Base-by-base conservation (phyloP, 371 early-diverging fungal genomes). In the Rhizopus delemar region DNA sequence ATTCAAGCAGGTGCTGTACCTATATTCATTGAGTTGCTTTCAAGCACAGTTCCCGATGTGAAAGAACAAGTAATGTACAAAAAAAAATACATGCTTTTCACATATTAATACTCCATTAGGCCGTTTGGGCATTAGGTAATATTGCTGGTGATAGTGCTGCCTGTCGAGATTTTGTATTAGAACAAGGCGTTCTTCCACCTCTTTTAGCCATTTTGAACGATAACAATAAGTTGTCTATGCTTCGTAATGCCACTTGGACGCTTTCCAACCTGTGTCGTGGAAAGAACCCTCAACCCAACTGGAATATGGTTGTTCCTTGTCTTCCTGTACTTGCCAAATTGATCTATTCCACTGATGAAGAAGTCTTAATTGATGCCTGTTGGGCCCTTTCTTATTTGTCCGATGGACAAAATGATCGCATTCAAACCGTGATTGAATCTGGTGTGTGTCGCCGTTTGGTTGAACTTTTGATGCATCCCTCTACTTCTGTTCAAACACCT, bases 71-170 rank as follows among this genome's bases (percentile, higher is more conserved):
- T 86, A 78, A 51, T 22, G 22, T 22, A 22, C 22, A 22, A 22
- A 22, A 2, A 22, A 22, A 22, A 22, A 22, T 22, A 22, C 22
- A 22, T 22, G 63, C 31, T 41, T 54, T 41, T 28, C 31, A 43
- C 43, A 8, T 5, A 11, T 43, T 13, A 43, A 45, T n/a, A n/a
- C 6, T 22, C n/a, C 41, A 6, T 13, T 62, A 92, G 88, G 96
- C 96, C 56, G 98, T 99, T 45, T 99, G 99, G 99, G 99, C 99
- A 15, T 83, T 99, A 46, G 99, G 99, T 66, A 99, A 99, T 84
- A 99, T 99, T 84, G 98, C 99, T 41, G 99, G 99, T 61, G 99
- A 99, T 84, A 91, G 91, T 71, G 92, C 99, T 56, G 71, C 75
- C 13, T 95, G 94, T 76, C 91, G 99, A 65, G 98, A 99, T 79